Conservation (phyloP, 2,329 filamentous ascomycete genomes). For the Madurella mycetomatis region DNA sequence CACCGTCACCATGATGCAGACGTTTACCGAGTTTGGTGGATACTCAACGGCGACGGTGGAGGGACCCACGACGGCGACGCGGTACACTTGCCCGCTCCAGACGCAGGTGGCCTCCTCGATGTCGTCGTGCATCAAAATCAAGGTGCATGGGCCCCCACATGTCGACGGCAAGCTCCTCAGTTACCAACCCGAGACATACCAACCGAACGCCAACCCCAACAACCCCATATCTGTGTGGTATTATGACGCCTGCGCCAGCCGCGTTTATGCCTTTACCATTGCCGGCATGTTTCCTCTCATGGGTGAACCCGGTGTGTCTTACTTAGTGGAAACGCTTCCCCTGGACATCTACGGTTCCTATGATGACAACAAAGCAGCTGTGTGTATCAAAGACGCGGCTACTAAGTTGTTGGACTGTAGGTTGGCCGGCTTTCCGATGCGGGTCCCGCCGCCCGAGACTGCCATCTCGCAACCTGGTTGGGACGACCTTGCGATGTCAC, state of each 20-base stretch:
- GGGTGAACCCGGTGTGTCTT: too few relatives aligned
- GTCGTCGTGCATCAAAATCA: not conserved
- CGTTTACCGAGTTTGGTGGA: not conserved
- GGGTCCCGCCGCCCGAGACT: not conserved
- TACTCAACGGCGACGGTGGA: not conserved
- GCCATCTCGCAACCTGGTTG: not conserved
- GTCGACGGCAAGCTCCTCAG: too few relatives aligned
- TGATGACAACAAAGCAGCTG: not conserved
- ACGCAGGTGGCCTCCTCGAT: not conserved
- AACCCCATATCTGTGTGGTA: too few relatives aligned
- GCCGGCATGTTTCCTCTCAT: too few relatives aligned
- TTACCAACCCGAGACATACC: too few relatives aligned
- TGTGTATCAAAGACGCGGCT: not conserved
- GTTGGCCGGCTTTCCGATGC: not conserved
- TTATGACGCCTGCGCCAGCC: too few relatives aligned
- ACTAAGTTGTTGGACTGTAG: not conserved
- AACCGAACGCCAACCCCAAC: too few relatives aligned
- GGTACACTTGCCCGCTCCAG: not conserved
- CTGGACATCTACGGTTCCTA: not conserved
- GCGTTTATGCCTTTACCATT: too few relatives aligned
- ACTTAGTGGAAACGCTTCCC: conserved; percentile 37
- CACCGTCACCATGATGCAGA: not conserved
- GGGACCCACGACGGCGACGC: not conserved
- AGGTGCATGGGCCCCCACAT: too few relatives aligned
- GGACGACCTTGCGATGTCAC: too few relatives aligned